These are phyloP conservation scores for Tuber indicum DNA, from an alignment of 495 filamentous ascomycete species.

Conservation along the genomic window DNA sequence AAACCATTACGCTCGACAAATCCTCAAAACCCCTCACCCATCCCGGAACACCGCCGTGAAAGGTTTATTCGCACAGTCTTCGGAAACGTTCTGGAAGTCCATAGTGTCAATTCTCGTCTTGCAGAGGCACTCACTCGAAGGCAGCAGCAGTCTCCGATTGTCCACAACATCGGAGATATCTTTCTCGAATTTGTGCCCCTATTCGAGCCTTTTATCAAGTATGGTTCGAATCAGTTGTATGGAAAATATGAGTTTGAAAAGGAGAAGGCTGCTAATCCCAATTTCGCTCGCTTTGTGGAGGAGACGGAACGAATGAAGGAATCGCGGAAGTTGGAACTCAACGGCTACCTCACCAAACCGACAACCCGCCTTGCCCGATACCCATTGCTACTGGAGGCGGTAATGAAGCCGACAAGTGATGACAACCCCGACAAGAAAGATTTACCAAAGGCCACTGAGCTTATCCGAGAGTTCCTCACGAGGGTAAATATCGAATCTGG, in stretches of 20 bases:
- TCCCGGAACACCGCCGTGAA: slow-evolving; percentile 80
- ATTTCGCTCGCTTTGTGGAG: slow-evolving; percentile 87
- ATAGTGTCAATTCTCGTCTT: slow-evolving; percentile 78
- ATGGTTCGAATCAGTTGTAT: slow-evolving; percentile 92
- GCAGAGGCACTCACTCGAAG: slow-evolving; percentile 80
- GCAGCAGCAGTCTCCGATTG: slow-evolving; percentile 83
- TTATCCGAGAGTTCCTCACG: slow-evolving; percentile 79
- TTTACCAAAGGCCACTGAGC: slow-evolving; percentile 74
- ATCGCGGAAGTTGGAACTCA: slow-evolving; percentile 91
- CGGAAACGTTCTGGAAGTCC: slow-evolving; percentile 90
- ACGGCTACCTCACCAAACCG: slow-evolving; percentile 96
- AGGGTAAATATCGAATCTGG: slow-evolving; percentile 92
- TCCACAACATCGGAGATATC: slow-evolving; percentile 85
- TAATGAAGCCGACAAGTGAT: slow-evolving; percentile 78
- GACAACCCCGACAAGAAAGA: slow-evolving; percentile 84
- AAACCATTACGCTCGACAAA: slow-evolving; percentile 68
- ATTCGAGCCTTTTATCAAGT: slow-evolving; percentile 94
- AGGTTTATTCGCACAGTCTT: slow-evolving; percentile 92
- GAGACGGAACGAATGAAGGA: slow-evolving; percentile 95
- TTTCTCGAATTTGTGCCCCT: slow-evolving; percentile 85
- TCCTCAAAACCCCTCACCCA: slow-evolving; percentile 65
- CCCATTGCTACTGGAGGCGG: slow-evolving; percentile 85
- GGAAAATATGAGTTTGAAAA: slow-evolving; percentile 98
- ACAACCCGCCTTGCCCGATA: slow-evolving; percentile 95
- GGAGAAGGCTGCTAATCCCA: slow-evolving; percentile 77